Base-by-base conservation (phyloP, 306 rosid genomes). In the Sesbania bispinosa region DNA sequence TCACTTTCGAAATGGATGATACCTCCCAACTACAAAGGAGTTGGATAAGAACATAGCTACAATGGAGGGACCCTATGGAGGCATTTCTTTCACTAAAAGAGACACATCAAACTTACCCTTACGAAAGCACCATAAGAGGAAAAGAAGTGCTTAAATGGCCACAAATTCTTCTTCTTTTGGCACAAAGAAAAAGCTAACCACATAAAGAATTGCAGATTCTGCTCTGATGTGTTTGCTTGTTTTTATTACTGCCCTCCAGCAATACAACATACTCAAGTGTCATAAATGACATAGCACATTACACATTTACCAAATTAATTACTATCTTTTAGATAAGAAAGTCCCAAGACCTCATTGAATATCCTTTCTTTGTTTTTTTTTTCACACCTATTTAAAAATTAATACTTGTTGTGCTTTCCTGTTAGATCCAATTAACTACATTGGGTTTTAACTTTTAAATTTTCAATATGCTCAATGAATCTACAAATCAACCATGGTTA, bases 41-140 rank as follows among this genome's bases (percentile, higher is more conserved):
- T 70, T 52, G 32, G 76, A 65, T 19, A 79, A 64, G 61, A 72
- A 71, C 53, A 39, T 7, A 24, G 24, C 6, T 46, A 0, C 21
- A 62, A 20, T 18, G 50, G 65, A 51, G 58, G 76, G 58, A 48
- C 76, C 70, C 38, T 38, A n/a, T n/a, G n/a, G 19, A 4, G 14
- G 11, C 47, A 0, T 61, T 61, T 69, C 47, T 26, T 69, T 69
- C 21, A 16, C 10, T 3, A 0, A 8, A 43, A 43, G 11, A 15
- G 19, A 76, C 59, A 66, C 29, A 64, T 62, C 45, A 3, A 27
- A 24, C 26, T 39, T 5, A 24, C 36, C 43, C 71, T 52, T 38
- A 13, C 6, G 0, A 18, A 77, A 69, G 38, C 59, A 41, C 26
- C 10, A 1, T 20, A 26, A 15, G 48, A 41, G 21, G 32, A 5